Evolutionary conservation across 768 basidiomycete genomes (phyloP).

Genomic region (Pholiota conissans): DNA sequence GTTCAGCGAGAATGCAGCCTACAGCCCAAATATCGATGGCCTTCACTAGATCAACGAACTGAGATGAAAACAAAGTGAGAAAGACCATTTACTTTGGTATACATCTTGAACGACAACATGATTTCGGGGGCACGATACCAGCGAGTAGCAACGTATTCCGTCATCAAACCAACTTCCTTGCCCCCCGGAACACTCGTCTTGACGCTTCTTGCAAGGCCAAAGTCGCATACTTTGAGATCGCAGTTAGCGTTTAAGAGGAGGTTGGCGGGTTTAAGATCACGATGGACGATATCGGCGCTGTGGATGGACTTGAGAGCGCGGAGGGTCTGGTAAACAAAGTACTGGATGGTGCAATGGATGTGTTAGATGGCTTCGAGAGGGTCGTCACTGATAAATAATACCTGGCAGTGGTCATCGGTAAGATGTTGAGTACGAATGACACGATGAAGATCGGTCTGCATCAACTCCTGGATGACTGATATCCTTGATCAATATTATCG

Average conservation of each 20-base stretch:
- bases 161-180: conserved; percentile 71
- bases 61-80: conserved; percentile 5
- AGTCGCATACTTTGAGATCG: conserved; percentile 88
- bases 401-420: conserved; percentile 88
- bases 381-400: conserved; percentile 32
- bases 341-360: conserved; percentile 38
- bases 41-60: conserved; percentile 19
- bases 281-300: conserved; percentile 78
- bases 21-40: conserved; percentile 77
- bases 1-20: conserved; percentile 78
- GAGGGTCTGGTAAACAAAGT: conserved; percentile 83
- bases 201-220: conserved; percentile 75
- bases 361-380: conserved; percentile 25
- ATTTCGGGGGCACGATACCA: conserved; percentile 96
- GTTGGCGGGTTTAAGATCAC: conserved; percentile 86
- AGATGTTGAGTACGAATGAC: conserved; percentile 89
- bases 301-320: conserved; percentile 89
- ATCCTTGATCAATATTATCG: conserved; percentile 13
- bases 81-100: conserved; percentile 69
- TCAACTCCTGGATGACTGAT: conserved; percentile 80
- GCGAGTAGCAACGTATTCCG: conserved; percentile 86
- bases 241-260: conserved; percentile 87
- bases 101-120: conserved; percentile 93
- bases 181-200: conserved; percentile 53
- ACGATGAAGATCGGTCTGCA: conserved; percentile 90